phyloP scores from a whole-genome alignment of 768 basidiomycete species.

The Lentinula boryana region DNA sequence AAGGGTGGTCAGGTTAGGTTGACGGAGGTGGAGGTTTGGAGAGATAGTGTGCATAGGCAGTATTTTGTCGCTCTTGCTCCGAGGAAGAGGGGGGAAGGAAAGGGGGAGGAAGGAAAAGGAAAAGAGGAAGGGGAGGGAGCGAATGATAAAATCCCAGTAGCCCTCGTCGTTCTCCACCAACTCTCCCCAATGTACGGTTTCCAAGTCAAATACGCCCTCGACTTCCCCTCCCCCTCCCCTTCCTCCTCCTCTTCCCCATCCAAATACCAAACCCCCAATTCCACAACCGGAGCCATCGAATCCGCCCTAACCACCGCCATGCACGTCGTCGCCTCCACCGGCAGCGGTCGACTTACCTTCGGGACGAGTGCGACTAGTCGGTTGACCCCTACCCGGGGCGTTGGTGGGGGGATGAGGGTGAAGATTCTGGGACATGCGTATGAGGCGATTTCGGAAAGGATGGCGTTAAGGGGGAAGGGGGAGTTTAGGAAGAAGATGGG shows the following conservation, averaged over 20 bases:
- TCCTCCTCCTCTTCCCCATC: not conserved
- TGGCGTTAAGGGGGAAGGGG: not conserved
- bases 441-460: not conserved
- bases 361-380: not conserved
- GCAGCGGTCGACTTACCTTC: not conserved
- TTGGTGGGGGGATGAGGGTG: not conserved
- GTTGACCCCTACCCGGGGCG: not conserved
- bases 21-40: conserved; percentile 3
- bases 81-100: not conserved
- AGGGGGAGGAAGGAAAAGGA: not conserved
- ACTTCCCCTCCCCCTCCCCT: not conserved
- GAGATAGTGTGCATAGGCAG: not conserved
- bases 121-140: not conserved
- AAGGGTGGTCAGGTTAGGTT: conserved; percentile 2
- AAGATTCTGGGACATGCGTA: not conserved
- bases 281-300: not conserved
- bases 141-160: not conserved
- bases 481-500: conserved; percentile 7
- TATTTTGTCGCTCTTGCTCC: not conserved
- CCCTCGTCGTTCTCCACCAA: conserved; percentile 5
- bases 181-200: not conserved
- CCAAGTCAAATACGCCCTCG: conserved; percentile 6
- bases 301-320: not conserved
- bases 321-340: not conserved
- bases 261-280: too few species aligned